These are phyloP conservation scores for Umbelopsis sp. DNA, from an alignment of 371 early-diverging fungal species.

Conservation along the genomic window DNA sequence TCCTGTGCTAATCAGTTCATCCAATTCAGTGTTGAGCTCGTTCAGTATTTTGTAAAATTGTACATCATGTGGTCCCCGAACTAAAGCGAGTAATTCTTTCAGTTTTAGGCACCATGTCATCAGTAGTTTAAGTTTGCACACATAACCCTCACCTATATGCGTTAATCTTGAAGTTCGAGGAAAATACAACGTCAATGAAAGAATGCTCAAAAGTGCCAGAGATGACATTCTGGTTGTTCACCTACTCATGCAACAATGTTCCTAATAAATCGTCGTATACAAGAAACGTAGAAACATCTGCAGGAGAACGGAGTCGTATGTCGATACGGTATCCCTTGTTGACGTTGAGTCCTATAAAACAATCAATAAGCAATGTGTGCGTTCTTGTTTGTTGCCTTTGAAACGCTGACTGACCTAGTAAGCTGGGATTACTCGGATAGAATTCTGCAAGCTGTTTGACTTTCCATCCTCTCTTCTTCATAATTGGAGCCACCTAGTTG, in stretches of 20 bases:
- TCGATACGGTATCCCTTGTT: conserved; percentile 62
- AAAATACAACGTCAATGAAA: background rate
- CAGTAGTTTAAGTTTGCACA: background rate
- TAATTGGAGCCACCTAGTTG: conserved; percentile 61
- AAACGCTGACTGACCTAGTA: background rate
- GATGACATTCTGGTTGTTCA: background rate
- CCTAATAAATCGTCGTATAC: conserved; percentile 64
- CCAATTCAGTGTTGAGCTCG: conserved; percentile 57
- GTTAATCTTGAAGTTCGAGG: conserved; percentile 42
- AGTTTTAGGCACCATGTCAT: background rate
- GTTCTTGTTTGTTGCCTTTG: background rate
- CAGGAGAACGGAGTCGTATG: conserved; percentile 57
- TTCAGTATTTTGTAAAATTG: conserved; percentile 62
- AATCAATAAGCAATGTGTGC: background rate
- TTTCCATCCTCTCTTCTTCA: conserved; percentile 60
- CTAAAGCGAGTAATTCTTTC: conserved; percentile 27
- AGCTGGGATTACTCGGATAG: conserved; percentile 42
- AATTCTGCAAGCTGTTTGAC: conserved; percentile 61
- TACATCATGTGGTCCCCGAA: conserved; percentile 68
- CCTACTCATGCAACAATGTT: conserved; percentile 69
- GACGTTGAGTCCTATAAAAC: conserved; percentile 57
- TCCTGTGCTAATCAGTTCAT: conserved; percentile 44
- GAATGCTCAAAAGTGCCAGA: background rate
- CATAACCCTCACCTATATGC: conserved; percentile 44
- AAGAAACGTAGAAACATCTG: conserved; percentile 51